A percentile compares a stretch with the other conserved stretches of the same genome.
Conservation (phyloP, 306 rosid genomes). For the Coriaria nepalensis region DNA sequence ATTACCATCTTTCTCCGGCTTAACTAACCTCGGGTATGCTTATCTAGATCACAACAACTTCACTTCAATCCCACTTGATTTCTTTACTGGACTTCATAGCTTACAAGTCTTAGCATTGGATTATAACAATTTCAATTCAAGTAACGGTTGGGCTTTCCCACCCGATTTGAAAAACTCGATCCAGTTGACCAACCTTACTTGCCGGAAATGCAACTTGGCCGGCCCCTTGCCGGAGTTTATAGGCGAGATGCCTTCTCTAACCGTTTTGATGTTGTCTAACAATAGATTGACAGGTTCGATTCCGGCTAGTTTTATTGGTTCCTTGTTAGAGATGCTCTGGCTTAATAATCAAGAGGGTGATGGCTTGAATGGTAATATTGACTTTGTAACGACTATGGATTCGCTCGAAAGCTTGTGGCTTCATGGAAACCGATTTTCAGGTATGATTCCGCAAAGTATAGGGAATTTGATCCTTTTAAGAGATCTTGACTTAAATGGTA, state of each 20-base stretch:
- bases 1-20: constrained; percentile 32
- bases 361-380: constrained; percentile 29
- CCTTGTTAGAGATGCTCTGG: constrained; percentile 36
- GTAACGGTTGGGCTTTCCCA: constrained; percentile 36
- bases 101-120: constrained; percentile 42
- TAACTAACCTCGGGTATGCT: constrained; percentile 15
- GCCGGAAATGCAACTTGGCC: constrained; percentile 33
- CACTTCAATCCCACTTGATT: constrained; percentile 36
- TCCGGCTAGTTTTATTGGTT: constrained; percentile 16
- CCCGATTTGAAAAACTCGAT: constrained; percentile 14
- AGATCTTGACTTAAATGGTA: constrained; percentile 39
- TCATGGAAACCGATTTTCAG: constrained; percentile 43
- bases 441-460: constrained; percentile 33
- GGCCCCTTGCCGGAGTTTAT: constrained; percentile 39
- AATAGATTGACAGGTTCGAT: constrained; percentile 31
- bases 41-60: constrained; percentile 34
- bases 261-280: constrained; percentile 27
- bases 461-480: constrained; percentile 27
- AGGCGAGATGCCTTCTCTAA: constrained; percentile 26
- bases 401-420: constrained; percentile 41
- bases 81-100: constrained; percentile 25
- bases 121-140: constrained; percentile 27
- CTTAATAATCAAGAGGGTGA: constrained; percentile 35
- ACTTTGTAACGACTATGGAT: constrained; percentile 32
- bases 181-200: constrained; percentile 31